Conservation (phyloP, 257 asterid species). For the Leonotis leonurus region DNA sequence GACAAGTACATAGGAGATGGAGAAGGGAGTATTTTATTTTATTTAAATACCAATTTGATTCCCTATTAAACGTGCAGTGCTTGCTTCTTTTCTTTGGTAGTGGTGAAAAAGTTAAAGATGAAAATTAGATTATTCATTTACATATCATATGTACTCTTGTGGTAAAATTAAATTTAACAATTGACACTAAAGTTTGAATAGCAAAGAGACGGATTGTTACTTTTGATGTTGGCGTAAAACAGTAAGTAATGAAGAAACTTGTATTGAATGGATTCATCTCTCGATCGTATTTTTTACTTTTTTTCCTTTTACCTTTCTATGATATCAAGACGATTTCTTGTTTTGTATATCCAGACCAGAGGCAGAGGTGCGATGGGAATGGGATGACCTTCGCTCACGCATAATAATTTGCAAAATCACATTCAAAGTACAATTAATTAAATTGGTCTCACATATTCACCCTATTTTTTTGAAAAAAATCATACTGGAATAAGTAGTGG, state of each 20-base stretch:
- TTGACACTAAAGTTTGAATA: constrained; percentile 28
- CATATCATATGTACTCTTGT: no score
- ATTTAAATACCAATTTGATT: constrained; percentile 17
- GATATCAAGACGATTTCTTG: neutral
- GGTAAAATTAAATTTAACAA: no score
- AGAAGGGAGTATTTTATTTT: no score
- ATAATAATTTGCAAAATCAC: no score
- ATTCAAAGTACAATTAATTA: no score
- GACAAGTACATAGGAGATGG: no score
- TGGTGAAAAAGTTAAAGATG: constrained; percentile 22
- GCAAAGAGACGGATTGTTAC: constrained; percentile 33
- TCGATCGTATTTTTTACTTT: neutral
- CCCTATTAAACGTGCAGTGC: constrained; percentile 23
- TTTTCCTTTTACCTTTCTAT: neutral
- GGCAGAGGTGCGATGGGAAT: no score
- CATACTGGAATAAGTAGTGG: no score
- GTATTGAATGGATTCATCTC: constrained; percentile 5
- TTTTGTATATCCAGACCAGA: no score
- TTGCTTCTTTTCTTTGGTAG: constrained; percentile 16
- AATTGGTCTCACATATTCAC: no score
- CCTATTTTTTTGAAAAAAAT: no score
- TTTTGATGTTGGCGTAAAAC: neutral
- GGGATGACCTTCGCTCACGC: no score
- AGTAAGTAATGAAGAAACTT: neutral
- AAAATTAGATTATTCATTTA: neutral